Percentiles rank a stretch among this genome's conserved stretches.
These are phyloP conservation scores for Isabelozyma heimii DNA, from an alignment of 805 yeast genomes.

Conservation along the genomic window DNA sequence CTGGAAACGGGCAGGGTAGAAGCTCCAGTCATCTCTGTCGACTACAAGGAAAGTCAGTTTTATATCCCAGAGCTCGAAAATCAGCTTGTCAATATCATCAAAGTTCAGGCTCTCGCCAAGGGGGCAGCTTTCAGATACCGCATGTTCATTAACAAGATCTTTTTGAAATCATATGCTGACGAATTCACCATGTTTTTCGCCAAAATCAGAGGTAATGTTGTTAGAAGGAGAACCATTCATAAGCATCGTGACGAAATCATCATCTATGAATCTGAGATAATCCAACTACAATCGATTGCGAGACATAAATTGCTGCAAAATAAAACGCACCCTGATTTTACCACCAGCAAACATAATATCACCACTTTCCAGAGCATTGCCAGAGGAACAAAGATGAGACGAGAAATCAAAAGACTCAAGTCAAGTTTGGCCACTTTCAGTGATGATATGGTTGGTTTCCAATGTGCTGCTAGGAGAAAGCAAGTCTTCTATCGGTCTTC, in stretches of 20 bases:
- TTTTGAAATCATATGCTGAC: conserved; percentile 55
- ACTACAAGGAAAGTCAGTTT: conserved; percentile 2
- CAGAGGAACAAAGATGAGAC: conserved; percentile 39
- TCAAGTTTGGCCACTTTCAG: conserved; percentile 6
- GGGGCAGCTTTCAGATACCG: conserved; percentile 67
- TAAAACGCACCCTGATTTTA: conserved; percentile 4
- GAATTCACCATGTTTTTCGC: conserved; percentile 51
- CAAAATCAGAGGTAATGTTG: conserved; percentile 46
- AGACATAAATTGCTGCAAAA: conserved; percentile 21
- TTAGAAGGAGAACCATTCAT: conserved; percentile 28
- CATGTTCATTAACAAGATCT: conserved; percentile 59
- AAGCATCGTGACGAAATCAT: conserved; percentile 33
- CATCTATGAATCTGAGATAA: conserved; percentile 26
- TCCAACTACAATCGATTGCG: conserved; percentile 39
- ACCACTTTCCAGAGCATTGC: conserved; percentile 39
- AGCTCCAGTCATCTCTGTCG: not conserved
- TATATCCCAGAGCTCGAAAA: conserved; percentile 16
- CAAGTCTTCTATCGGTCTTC: conserved; percentile 15
- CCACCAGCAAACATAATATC: conserved; percentile 14
- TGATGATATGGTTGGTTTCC: conserved; percentile 30
- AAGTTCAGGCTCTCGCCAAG: conserved; percentile 66
- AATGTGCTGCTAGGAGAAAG: conserved; percentile 31
- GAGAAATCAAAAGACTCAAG: conserved; percentile 6
- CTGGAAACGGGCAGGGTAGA: not conserved
- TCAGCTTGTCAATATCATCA: conserved; percentile 31